These are phyloP conservation scores for Venturia pyrina DNA, from an alignment of 2,329 filamentous ascomycete species.

Conservation along the genomic window DNA sequence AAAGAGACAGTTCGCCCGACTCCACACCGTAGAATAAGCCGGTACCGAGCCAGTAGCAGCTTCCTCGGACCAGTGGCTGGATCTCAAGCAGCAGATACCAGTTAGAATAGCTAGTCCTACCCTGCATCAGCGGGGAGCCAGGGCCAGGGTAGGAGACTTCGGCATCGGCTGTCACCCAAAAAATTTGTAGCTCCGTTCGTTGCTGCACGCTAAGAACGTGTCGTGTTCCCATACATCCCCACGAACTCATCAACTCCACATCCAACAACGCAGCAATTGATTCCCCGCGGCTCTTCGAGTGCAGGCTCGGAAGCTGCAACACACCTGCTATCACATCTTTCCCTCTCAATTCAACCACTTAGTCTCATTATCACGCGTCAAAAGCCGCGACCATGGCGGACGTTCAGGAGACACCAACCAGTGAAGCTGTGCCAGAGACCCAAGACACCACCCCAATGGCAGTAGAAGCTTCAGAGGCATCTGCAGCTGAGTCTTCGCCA, in stretches of 20 bases:
- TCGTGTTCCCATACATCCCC: slow-evolving; percentile 3
- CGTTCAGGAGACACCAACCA: background rate
- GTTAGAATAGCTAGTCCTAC: too few species aligned
- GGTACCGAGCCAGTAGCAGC: background rate
- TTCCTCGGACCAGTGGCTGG: background rate
- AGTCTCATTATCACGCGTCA: background rate
- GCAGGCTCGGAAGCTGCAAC: background rate
- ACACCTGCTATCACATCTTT: background rate
- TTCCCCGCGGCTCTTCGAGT: background rate
- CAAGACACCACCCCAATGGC: background rate
- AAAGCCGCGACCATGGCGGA: background rate
- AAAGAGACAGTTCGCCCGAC: background rate
- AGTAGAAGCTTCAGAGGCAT: background rate
- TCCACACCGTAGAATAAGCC: background rate
- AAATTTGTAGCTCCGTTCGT: background rate
- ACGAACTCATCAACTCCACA: background rate
- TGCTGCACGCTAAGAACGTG: background rate
- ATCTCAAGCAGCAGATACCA: background rate
- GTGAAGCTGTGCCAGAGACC: background rate
- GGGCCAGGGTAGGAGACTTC: background rate
- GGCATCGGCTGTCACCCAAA: background rate
- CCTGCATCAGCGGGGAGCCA: background rate
- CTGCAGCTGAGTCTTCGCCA: background rate
- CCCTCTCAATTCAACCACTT: background rate
- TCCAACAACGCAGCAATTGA: slow-evolving; percentile 3